phyloP scores from a whole-genome alignment of 2,329 filamentous ascomycete species.

The Diaporthe vexans region DNA sequence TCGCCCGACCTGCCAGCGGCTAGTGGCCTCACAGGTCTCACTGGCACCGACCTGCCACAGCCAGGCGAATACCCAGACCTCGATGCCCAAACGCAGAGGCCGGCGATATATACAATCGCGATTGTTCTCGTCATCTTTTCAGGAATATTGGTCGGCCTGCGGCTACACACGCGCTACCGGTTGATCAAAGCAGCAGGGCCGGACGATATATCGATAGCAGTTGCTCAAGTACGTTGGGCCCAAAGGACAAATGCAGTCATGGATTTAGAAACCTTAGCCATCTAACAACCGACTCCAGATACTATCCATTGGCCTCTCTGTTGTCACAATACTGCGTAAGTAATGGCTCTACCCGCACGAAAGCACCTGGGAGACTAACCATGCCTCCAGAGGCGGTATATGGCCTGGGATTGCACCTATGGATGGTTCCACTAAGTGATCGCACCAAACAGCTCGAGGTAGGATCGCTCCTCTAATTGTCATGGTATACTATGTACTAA shows the following conservation, averaged over 20 bases:
- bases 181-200: constrained; percentile 46
- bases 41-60: constrained; percentile 28
- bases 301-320: constrained; percentile 45
- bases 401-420: constrained; percentile 47
- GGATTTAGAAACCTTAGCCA: not conserved
- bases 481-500: constrained; percentile 13
- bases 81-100: constrained; percentile 47
- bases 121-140: constrained; percentile 46
- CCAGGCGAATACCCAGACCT: constrained; percentile 44
- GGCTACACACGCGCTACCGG: constrained; percentile 48
- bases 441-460: constrained; percentile 48
- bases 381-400: constrained; percentile 44
- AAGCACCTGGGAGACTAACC: not conserved
- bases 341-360: not conserved
- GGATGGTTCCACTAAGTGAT: constrained; percentile 44
- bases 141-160: constrained; percentile 45
- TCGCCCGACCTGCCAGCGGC: constrained; percentile 29
- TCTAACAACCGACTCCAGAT: constrained; percentile 30
- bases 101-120: constrained; percentile 46
- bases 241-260: not conserved
- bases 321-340: constrained; percentile 45
- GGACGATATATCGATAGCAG: constrained; percentile 48
- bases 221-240: constrained; percentile 43
- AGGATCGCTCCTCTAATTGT: not conserved
- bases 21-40: constrained; percentile 29